Evolutionary conservation across 768 basidiomycete species (phyloP).

Genomic region (Kwoniella bestiolae): DNA sequence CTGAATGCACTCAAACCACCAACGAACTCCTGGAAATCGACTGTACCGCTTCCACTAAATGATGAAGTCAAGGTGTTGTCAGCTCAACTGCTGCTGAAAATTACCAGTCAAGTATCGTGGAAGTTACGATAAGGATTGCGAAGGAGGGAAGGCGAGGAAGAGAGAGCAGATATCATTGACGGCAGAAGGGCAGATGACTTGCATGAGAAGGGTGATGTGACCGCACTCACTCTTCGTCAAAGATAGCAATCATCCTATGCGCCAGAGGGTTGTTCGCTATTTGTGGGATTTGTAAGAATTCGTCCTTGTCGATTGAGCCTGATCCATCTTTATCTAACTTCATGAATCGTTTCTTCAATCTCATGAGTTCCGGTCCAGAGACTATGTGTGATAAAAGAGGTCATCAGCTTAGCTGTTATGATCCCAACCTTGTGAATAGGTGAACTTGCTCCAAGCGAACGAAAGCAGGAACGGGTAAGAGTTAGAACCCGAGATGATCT

Average conservation of each 20-base stretch:
- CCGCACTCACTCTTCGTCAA: slow-evolving; percentile 92
- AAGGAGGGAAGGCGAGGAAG: no score
- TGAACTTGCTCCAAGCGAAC: neutral
- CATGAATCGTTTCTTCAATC: slow-evolving; percentile 99
- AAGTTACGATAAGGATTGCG: no score
- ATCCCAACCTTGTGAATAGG: neutral
- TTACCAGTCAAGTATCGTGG: no score
- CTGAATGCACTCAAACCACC: slow-evolving; percentile 97
- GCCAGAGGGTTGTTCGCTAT: slow-evolving; percentile 97
- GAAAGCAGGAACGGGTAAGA: no score
- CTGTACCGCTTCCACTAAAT: slow-evolving; percentile 89
- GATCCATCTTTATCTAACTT: slow-evolving; percentile 98
- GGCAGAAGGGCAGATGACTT: no score
- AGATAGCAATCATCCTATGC: slow-evolving; percentile 97
- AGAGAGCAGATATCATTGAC: no score
- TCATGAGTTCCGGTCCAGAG: slow-evolving; percentile 89
- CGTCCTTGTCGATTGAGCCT: slow-evolving; percentile 96
- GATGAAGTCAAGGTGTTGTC: neutral
- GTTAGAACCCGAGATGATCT: no score
- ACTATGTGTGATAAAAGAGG: slow-evolving; percentile 62
- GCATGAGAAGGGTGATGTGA: no score
- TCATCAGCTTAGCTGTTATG: neutral
- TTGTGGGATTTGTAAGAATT: slow-evolving; percentile 98
- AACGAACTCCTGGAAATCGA: slow-evolving; percentile 99
- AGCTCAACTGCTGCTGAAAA: no score